Base-by-base conservation (phyloP, 2,329 filamentous ascomycete species). In the Penicillium psychrosexuale region DNA sequence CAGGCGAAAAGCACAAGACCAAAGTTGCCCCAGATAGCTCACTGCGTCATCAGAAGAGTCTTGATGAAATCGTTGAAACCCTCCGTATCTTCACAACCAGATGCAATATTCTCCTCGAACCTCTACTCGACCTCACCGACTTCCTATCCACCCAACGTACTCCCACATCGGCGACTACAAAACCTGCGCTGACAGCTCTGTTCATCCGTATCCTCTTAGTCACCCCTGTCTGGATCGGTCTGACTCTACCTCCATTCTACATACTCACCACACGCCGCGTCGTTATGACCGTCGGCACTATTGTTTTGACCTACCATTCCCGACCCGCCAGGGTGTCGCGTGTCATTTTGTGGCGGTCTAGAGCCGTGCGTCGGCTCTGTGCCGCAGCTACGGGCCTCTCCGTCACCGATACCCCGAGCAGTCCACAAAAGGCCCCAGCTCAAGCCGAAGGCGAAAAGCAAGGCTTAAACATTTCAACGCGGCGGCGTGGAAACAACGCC, bases 41-140 rank as follows among this genome's bases (percentile, higher is more conserved):
- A 57, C 87, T 86, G 39, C 86, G 88, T 56, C 90, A 94, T 66
- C 90, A 96, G 67, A 97, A 97, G 78, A 97, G 91, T 47, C 76
- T 99, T 49, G 94, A 99, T 71, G 94, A 99, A 76, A 99, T 99
- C 57, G 89, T 99, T 53, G 92, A 97, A 65, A 96, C 90, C 0
- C 77, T 99, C 42, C 91, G 91, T 71, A 86, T 91, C 61, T 90
- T 99, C 64, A 97, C 93, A 0, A 89, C 88, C 5, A 84, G 94
- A 46, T 97, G 94, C 74, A 96, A 97, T 72, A 88, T 96, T 49
- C 78, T 99, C 17, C 81, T 97, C 48, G 92, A 97, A 66, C 94
- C 94, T 3, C 82, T 97, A 52, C 80, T 96, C 42, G 86, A 89
- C 61, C 80, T 97, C 71, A 97, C 92, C 6, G 92, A 97, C 71